Base-by-base conservation (phyloP, 495 filamentous ascomycete species). In the Neohortaea acidophila region DNA sequence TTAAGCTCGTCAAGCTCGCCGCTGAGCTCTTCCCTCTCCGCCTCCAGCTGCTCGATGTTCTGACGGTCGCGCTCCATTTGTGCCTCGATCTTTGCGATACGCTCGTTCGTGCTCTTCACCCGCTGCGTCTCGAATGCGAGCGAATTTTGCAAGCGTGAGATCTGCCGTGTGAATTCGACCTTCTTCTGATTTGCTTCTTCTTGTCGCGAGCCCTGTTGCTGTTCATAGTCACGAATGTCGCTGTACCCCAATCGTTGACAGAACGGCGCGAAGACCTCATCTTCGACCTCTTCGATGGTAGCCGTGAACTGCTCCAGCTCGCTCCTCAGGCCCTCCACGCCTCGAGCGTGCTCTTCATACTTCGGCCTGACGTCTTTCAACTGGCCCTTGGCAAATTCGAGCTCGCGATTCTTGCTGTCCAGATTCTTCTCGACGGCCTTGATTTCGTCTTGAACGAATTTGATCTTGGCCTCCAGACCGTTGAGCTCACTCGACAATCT, bases 151-250 rank as follows among this genome's bases (percentile, higher is more conserved):
- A 99, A 68, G 33, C 70, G 72, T 43, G 75, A 77, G 59, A 77
- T 87, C 54, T 96, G 89, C 11, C 75, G 73, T 19, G 72, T 78
- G 49, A 92, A 96, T 42, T 84, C 78, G 17, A 83, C 72, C 39
- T 80, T 82, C 60, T 85, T 89, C 57, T 85, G 75, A 2, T 78
- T 74, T 26, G 75, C 78, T 51, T 96, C 85, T 57, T 92, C 80
- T 51, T 96, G 85, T 33, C 87, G 54, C 11, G 76, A 82, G 23
- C 89, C 89, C 55, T 96, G 89, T 41, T 91, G 85, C 5, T 76
- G 78, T 57, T 94, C 84, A 51, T 96, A 99, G 24, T 79, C 77
- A 15, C 87, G 81, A 46, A 99, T 93, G 49, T 84, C 77, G 14
- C 76, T 68, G 56, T 89, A 96, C 0, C 84, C 81, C 13, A 94